These are phyloP conservation scores for Secale cereale DNA, from an alignment of 176 grass and related monocot genomes.

Conservation along the genomic window DNA sequence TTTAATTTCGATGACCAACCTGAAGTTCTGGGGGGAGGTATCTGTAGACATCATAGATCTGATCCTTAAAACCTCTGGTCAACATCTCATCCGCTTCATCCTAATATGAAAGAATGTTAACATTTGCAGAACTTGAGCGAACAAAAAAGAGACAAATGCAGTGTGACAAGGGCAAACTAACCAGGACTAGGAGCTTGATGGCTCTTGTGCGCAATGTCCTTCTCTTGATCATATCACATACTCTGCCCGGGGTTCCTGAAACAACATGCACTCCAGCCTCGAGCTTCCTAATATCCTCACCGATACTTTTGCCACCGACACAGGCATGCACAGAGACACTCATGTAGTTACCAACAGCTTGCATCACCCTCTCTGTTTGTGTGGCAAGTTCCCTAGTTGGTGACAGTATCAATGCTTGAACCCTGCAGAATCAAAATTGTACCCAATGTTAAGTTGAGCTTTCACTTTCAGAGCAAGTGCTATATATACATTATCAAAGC, in stretches of 20 bases:
- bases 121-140: neutral
- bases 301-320: slow-evolving; percentile 75
- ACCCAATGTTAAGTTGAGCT: neutral
- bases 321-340: slow-evolving; percentile 77
- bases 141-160: neutral
- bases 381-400: slow-evolving; percentile 87
- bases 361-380: slow-evolving; percentile 83
- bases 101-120: slow-evolving; percentile 35
- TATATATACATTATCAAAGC: too few relatives aligned
- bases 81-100: slow-evolving; percentile 98
- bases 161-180: slow-evolving; percentile 16
- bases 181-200: slow-evolving; percentile 80
- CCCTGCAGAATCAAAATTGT: slow-evolving; percentile 34
- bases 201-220: slow-evolving; percentile 77
- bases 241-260: slow-evolving; percentile 86
- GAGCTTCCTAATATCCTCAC: slow-evolving; percentile 85
- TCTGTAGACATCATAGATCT: slow-evolving; percentile 91
- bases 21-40: slow-evolving; percentile 87
- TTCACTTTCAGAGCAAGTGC: neutral
- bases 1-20: slow-evolving; percentile 21
- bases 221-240: slow-evolving; percentile 89
- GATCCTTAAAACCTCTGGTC: slow-evolving; percentile 92
- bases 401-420: slow-evolving; percentile 82
- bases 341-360: slow-evolving; percentile 66
- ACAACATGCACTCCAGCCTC: slow-evolving; percentile 77